Percentiles rank a stretch among this genome's conserved stretches.
Conservation (phyloP, 1,284 basidiomycete species). For the Cryptococcus wingfieldii region DNA sequence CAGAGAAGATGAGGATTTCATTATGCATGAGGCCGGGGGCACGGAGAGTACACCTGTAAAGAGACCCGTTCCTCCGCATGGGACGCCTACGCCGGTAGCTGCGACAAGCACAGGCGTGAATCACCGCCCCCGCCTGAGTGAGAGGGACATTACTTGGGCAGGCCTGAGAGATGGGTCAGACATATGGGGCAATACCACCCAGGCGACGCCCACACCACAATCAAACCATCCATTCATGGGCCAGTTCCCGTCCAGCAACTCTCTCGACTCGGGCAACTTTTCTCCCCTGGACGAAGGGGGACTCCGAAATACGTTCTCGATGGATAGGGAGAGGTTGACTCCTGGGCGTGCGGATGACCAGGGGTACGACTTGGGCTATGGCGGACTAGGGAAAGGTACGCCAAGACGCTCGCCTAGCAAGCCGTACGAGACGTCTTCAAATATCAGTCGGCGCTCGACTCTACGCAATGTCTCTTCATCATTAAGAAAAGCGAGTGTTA, state of each 20-base stretch:
- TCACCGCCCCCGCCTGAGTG: slow-evolving; percentile 5
- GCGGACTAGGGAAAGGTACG: not conserved
- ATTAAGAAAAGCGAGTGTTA: slow-evolving; percentile 55
- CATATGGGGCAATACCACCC: slow-evolving; percentile 6
- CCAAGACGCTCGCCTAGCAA: slow-evolving; percentile 5
- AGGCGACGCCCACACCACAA: not conserved
- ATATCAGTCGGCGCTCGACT: slow-evolving; percentile 28
- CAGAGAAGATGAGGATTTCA: slow-evolving; percentile 1
- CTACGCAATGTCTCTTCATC: slow-evolving; percentile 35
- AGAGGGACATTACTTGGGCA: slow-evolving; percentile 12
- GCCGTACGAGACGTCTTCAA: slow-evolving; percentile 4
- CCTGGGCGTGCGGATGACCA: slow-evolving; percentile 5
- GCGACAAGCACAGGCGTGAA: slow-evolving; percentile 22
- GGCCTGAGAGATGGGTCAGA: not conserved
- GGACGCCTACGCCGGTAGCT: slow-evolving; percentile 19
- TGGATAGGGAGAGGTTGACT: slow-evolving; percentile 12
- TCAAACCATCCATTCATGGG: not conserved
- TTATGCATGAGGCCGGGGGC: not conserved
- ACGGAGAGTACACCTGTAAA: not conserved
- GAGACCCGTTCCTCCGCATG: not conserved
- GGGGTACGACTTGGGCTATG: not conserved
- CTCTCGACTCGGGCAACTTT: not conserved
- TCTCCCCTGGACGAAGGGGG: not conserved
- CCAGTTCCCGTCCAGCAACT: not conserved
- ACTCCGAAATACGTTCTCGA: slow-evolving; percentile 1